phyloP scores from a whole-genome alignment of 1,139 yeast genomes.

The Meyerozyma athensensis region DNA sequence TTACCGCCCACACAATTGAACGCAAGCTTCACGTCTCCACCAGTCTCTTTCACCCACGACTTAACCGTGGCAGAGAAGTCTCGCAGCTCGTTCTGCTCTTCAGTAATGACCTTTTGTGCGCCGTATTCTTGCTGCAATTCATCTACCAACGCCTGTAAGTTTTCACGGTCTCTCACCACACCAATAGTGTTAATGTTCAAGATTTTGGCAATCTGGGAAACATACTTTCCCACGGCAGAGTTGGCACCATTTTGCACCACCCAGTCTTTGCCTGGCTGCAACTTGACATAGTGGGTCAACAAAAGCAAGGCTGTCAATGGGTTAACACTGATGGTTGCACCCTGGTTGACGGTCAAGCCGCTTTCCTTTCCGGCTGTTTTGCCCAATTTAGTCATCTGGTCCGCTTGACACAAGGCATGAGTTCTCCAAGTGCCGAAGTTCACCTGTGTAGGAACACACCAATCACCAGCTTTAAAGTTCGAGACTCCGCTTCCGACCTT shows the following conservation, averaged over 20 bases:
- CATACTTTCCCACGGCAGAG: slow-evolving; percentile 93
- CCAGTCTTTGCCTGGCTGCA: slow-evolving; percentile 75
- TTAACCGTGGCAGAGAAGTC: slow-evolving; percentile 60
- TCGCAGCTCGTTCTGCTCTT: slow-evolving; percentile 69
- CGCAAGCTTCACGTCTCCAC: slow-evolving; percentile 63
- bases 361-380: slow-evolving; percentile 30
- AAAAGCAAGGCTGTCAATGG: slow-evolving; percentile 91
- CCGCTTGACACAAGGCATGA: slow-evolving; percentile 54
- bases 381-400: slow-evolving; percentile 50
- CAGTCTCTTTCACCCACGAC: slow-evolving; percentile 54
- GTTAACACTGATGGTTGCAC: slow-evolving; percentile 86
- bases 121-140: slow-evolving; percentile 58
- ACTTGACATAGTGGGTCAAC: slow-evolving; percentile 65
- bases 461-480: slow-evolving; percentile 65
- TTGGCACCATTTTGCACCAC: slow-evolving; percentile 95
- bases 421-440: slow-evolving; percentile 96
- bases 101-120: slow-evolving; percentile 88
- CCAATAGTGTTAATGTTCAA: slow-evolving; percentile 80
- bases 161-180: slow-evolving; percentile 80
- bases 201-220: slow-evolving; percentile 76
- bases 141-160: slow-evolving; percentile 57
- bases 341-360: slow-evolving; percentile 54
- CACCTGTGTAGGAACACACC: slow-evolving; percentile 82
- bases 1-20: slow-evolving; percentile 93
- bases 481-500: slow-evolving; percentile 58